Base-by-base conservation (phyloP, 495 filamentous ascomycete genomes). In the Tirmania nivea region DNA sequence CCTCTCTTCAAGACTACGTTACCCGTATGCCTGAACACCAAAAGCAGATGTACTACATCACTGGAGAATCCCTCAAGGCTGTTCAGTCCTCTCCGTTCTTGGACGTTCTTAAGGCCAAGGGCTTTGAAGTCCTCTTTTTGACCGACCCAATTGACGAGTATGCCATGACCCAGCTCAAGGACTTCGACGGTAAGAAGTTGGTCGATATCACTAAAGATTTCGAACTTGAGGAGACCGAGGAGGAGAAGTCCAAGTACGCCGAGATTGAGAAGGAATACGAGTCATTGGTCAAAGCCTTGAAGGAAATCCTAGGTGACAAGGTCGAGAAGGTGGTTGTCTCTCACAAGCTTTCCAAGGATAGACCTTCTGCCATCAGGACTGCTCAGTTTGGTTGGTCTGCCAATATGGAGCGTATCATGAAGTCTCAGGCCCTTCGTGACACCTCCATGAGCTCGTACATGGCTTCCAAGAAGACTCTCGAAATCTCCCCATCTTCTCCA, bases 341-440 rank as follows among this genome's bases (percentile, higher is more conserved):
- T 62, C 86, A 95, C 86, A 96, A 96, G 81, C 81, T 97, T 52
- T 45, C 39, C 39, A 75, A 85, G 63, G 87, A 86, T 65, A 73
- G 92, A 57, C 90, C 90, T 67, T 96, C 92, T 71, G 90, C 90
- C 69, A 96, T 97, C 75, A 90, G 90, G 71, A 97, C 90, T 61
- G 90, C 92, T 65, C 90, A 97, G 75, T 97, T 97, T 70, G 90
- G 90, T 73, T 97, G 90, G 90, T 95, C 88, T 45, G 90, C 90
- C 68, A 97, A 97, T 78, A 97, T 97, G 90, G 90, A 97, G 81
- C 92, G 90, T 76, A 97, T 97, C 80, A 97, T 97, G 90, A 97
- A 97, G 81, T 92, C 90, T 35, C 90, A 97, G 77, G 90, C 90
- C 69, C 86, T 97, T 62, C 92, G 90, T 74, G 90, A 97, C 73